These are phyloP conservation scores for Emergomyces pasteurianus DNA, from an alignment of 2,329 filamentous ascomycete species.

Conservation along the genomic window DNA sequence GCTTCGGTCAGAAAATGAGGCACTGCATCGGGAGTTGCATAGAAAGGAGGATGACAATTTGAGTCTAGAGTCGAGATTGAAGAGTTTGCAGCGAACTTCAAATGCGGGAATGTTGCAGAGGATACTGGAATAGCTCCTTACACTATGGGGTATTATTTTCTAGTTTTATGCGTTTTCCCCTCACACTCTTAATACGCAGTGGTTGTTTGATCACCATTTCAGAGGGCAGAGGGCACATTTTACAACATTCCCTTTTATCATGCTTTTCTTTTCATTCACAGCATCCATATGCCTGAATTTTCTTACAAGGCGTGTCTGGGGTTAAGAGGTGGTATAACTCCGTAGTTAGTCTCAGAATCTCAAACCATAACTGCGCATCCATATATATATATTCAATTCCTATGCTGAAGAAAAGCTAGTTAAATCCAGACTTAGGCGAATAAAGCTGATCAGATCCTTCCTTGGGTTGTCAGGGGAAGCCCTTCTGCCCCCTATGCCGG, in stretches of 20 bases:
- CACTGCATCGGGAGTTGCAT: conserved; percentile 26
- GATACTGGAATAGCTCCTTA: not conserved
- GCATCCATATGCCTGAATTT: not conserved
- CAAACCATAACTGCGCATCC: too few species aligned
- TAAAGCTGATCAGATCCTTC: too few species aligned
- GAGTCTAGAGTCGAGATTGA: conserved; percentile 24
- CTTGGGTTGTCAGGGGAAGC: too few species aligned
- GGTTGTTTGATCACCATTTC: not conserved
- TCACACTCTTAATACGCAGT: too few species aligned
- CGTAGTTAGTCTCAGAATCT: too few species aligned
- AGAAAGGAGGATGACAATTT: conserved; percentile 29
- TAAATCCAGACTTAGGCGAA: too few species aligned
- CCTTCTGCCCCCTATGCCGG: too few species aligned
- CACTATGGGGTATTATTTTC: too few species aligned
- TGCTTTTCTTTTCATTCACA: too few species aligned
- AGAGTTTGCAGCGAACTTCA: conserved; percentile 20
- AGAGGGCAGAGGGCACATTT: not conserved
- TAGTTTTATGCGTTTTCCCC: too few species aligned
- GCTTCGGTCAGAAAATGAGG: conserved; percentile 30
- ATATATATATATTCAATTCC: too few species aligned
- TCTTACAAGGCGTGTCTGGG: not conserved
- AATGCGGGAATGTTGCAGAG: conserved; percentile 1
- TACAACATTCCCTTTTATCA: not conserved
- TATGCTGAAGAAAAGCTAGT: too few species aligned
- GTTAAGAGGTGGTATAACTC: not conserved